Conservation (phyloP, 2,329 filamentous ascomycete genomes). For the Beauveria sp. region DNA sequence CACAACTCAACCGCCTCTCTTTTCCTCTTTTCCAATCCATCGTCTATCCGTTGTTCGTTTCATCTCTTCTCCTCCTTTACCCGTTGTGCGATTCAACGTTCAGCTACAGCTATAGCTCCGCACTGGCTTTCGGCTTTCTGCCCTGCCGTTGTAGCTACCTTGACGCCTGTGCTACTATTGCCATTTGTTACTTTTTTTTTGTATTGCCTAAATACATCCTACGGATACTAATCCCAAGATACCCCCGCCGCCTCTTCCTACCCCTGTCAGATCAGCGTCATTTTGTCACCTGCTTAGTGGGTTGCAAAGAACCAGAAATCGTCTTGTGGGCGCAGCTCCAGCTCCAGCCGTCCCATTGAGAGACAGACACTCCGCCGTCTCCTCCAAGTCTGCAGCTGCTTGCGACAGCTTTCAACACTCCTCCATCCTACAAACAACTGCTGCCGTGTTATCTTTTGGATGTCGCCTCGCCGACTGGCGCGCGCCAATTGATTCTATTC, state of each 20-base stretch:
- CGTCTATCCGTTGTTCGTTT: background rate
- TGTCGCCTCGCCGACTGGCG: conserved; percentile 9
- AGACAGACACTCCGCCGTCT: background rate
- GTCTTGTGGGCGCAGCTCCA: background rate
- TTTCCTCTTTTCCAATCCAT: background rate
- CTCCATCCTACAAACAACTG: background rate
- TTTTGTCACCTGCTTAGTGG: background rate
- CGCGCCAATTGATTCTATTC: conserved; percentile 7
- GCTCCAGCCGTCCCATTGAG: conserved; percentile 5
- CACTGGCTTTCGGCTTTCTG: background rate
- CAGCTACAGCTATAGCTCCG: background rate
- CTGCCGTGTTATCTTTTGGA: background rate
- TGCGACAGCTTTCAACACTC: background rate
- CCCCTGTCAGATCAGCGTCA: conserved; percentile 8
- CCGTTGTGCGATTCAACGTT: background rate
- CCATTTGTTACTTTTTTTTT: conserved; percentile 6
- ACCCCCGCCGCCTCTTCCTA: conserved; percentile 3
- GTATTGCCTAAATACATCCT: background rate
- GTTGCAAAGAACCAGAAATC: background rate
- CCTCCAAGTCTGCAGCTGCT: background rate
- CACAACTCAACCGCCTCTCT: too few species aligned
- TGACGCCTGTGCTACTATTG: conserved; percentile 8
- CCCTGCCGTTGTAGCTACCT: background rate
- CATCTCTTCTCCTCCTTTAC: background rate
- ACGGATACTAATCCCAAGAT: background rate